phyloP scores from a whole-genome alignment of 306 rosid species.

The Prunus salicina region DNA sequence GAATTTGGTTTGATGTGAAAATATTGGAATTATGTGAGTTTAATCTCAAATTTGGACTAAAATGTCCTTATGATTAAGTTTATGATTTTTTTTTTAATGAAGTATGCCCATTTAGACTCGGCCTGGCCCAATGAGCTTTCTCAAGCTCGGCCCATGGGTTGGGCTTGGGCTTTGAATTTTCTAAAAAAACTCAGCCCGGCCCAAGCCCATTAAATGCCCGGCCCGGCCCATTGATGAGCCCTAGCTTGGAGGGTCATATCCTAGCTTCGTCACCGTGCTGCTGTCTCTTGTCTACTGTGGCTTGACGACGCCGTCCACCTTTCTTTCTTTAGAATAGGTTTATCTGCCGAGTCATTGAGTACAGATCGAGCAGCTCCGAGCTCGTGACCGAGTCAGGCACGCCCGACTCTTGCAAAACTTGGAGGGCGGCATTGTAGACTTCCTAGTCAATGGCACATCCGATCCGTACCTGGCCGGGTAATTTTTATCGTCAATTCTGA shows the following conservation, averaged over 20 bases:
- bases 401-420: conserved; percentile 61
- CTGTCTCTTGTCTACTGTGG: conserved; percentile 34
- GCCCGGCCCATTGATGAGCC: no score
- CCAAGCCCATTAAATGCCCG: no score
- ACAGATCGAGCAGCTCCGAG: conserved; percentile 52
- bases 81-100: no score
- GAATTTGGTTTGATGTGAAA: no score
- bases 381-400: conserved; percentile 68
- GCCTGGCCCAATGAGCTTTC: no score
- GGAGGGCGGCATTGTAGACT: conserved; percentile 61
- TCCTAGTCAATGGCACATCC: conserved; percentile 73
- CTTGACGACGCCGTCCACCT: conserved; percentile 17
- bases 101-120: no score
- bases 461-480: conserved; percentile 73
- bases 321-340: conserved; percentile 60
- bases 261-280: conserved; percentile 19
- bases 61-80: no score
- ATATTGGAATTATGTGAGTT: no score
- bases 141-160: no score
- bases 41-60: no score
- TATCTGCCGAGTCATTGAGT: conserved; percentile 43
- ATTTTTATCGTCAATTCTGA: not conserved
- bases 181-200: no score
- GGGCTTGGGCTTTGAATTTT: no score
- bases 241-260: conserved; percentile 14